Percentiles rank a stretch among this genome's conserved stretches.
Conservation (phyloP, 495 filamentous ascomycete species). For the Lepidopterella palustris region DNA sequence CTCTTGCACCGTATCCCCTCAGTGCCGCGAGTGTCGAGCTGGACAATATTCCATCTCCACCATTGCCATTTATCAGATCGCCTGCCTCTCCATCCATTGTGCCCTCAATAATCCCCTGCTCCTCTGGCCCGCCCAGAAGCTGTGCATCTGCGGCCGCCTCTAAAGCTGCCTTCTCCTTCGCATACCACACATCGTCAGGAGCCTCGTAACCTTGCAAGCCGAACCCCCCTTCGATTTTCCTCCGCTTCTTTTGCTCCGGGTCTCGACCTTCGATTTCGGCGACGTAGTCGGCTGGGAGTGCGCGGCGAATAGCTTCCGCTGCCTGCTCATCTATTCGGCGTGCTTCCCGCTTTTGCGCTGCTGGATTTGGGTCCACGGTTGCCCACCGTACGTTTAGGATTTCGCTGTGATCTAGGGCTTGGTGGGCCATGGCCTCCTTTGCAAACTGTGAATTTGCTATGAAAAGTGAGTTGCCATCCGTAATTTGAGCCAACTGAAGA, state of each 20-base stretch:
- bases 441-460: conserved; percentile 74
- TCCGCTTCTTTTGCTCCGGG: conserved; percentile 73
- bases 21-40: conserved; percentile 70
- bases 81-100: conserved; percentile 8
- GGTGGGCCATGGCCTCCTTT: conserved; percentile 86
- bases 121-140: conserved; percentile 40
- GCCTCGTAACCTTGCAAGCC: conserved; percentile 89
- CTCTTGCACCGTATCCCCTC: conserved; percentile 38
- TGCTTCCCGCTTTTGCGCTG: conserved; percentile 89
- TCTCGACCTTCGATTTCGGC: conserved; percentile 91
- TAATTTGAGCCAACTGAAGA: conserved; percentile 39
- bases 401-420: conserved; percentile 79
- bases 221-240: conserved; percentile 85
- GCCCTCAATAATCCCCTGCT: conserved; percentile 42
- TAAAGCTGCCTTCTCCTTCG: conserved; percentile 43
- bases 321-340: conserved; percentile 91
- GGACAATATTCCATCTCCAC: conserved; percentile 62
- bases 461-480: not conserved
- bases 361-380: conserved; percentile 90
- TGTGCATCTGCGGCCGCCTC: conserved; percentile 35
- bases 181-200: conserved; percentile 91
- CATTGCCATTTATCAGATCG: conserved; percentile 31
- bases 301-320: conserved; percentile 87
- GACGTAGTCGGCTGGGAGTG: conserved; percentile 86
- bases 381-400: conserved; percentile 97